phyloP scores from a whole-genome alignment of 2,329 filamentous ascomycete species.

The Lecanicillium sp. region DNA sequence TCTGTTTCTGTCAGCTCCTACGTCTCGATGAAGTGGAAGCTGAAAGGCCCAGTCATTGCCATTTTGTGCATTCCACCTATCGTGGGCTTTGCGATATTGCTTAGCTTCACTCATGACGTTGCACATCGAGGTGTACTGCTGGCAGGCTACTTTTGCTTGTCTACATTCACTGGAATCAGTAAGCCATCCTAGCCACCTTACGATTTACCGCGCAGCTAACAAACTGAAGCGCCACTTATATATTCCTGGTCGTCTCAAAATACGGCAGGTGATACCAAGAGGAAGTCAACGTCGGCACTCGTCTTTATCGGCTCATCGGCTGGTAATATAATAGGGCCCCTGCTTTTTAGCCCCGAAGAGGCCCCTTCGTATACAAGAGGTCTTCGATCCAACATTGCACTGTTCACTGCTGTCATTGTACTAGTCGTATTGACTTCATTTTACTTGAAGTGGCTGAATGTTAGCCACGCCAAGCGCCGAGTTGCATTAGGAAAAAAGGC shows the following conservation, averaged over 20 bases:
- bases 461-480: slow-evolving; percentile 42
- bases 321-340: slow-evolving; percentile 59
- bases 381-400: slow-evolving; percentile 48
- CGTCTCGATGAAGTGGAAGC: slow-evolving; percentile 43
- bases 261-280: slow-evolving; percentile 62
- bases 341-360: slow-evolving; percentile 50
- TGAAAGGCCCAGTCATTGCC: slow-evolving; percentile 47
- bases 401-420: slow-evolving; percentile 52
- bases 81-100: slow-evolving; percentile 44
- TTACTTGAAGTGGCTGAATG: slow-evolving; percentile 46
- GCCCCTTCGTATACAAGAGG: slow-evolving; percentile 36
- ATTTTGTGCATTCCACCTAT: slow-evolving; percentile 50
- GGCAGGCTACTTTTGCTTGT: slow-evolving; percentile 49
- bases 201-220: slow-evolving; percentile 35
- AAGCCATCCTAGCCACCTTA: slow-evolving; percentile 24
- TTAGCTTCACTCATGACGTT: slow-evolving; percentile 37
- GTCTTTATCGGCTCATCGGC: slow-evolving; percentile 57
- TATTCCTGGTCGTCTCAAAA: slow-evolving; percentile 55
- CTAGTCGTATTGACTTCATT: slow-evolving; percentile 33
- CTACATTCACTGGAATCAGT: slow-evolving; percentile 42
- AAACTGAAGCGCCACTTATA: slow-evolving; percentile 39
- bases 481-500: slow-evolving; percentile 52
- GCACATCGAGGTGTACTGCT: slow-evolving; percentile 40
- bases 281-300: slow-evolving; percentile 55
- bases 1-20: slow-evolving; percentile 49